Evolutionary conservation across 352 stramenopile genomes (phyloP).

Genomic region (Phytophthora tubulina): DNA sequence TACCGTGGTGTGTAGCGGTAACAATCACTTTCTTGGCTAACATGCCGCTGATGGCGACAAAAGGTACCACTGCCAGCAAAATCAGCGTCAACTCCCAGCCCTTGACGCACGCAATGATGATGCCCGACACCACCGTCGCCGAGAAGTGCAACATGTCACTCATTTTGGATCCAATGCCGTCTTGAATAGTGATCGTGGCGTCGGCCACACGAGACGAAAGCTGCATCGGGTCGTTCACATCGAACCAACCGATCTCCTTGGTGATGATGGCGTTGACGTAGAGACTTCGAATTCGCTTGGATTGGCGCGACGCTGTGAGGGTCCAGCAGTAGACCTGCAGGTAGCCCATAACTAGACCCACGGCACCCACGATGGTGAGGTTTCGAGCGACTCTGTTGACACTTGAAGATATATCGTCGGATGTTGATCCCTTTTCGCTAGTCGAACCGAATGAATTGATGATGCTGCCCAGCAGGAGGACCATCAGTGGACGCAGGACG

Average conservation of each 20-base stretch:
- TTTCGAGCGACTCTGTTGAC: conserved; percentile 49
- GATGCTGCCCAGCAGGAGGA: conserved; percentile 40
- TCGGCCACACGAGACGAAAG: conserved; percentile 50
- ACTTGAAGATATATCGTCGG: conserved; percentile 3
- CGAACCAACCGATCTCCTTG: conserved; percentile 65
- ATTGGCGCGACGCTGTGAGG: conserved; percentile 54
- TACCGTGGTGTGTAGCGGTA: conserved; percentile 24
- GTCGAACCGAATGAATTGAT: conserved; percentile 43
- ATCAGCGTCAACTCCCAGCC: conserved; percentile 69
- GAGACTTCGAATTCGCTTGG: conserved; percentile 49
- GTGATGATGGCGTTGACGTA: conserved; percentile 54
- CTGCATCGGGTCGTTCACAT: conserved; percentile 59
- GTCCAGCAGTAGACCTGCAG: conserved; percentile 65
- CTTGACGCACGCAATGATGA: conserved; percentile 57
- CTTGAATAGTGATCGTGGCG: conserved; percentile 50
- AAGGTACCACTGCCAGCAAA: conserved; percentile 54
- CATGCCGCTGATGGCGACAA: conserved; percentile 41
- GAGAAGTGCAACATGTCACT: conserved; percentile 51
- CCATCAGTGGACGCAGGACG: conserved; percentile 35
- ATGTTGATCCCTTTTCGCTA: neutral
- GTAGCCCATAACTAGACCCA: conserved; percentile 43
- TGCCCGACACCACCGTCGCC: conserved; percentile 46
- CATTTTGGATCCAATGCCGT: conserved; percentile 57
- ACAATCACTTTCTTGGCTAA: conserved; percentile 42
- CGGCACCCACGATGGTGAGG: conserved; percentile 44